Conservation (phyloP, 495 filamentous ascomycete genomes). For the Baudoinia panamericana region DNA sequence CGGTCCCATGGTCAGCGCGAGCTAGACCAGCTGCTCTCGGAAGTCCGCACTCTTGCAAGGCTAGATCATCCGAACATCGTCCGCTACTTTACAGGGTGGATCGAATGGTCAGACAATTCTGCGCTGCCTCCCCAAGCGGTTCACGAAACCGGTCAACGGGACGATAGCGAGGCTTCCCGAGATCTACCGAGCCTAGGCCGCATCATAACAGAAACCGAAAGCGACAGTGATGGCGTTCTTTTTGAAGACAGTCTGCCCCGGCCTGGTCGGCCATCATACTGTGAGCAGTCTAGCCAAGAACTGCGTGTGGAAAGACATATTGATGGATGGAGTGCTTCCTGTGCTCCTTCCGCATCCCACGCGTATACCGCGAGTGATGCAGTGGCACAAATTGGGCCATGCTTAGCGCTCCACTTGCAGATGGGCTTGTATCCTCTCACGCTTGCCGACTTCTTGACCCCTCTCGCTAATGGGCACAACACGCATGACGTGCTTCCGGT, state of each 20-base stretch:
- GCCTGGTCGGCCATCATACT: too few relatives aligned
- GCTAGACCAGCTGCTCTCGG: slow-evolving; percentile 27
- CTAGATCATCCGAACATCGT: slow-evolving; percentile 31
- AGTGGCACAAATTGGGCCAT: slow-evolving; percentile 1
- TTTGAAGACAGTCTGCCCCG: slow-evolving; percentile 2
- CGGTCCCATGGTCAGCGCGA: slow-evolving; percentile 21
- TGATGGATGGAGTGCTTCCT: background rate
- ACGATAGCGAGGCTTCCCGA: background rate
- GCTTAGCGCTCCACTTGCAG: slow-evolving; percentile 27
- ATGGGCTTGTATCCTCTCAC: slow-evolving; percentile 35
- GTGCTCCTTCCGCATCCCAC: background rate
- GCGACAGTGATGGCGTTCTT: background rate
- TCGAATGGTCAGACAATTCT: slow-evolving; percentile 21
- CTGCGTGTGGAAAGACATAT: too few relatives aligned
- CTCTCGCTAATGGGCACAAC: background rate
- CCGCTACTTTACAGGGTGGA: slow-evolving; percentile 29
- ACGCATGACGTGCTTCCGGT: slow-evolving; percentile 1
- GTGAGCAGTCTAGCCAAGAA: too few relatives aligned
- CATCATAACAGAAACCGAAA: background rate
- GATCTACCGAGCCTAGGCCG: background rate
- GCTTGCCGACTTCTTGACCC: slow-evolving; percentile 27
- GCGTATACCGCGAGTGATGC: background rate
- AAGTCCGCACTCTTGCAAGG: slow-evolving; percentile 26
- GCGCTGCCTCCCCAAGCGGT: too few relatives aligned
- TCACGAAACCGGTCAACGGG: background rate